Conservation (phyloP, 2,329 filamentous ascomycete species). For the Periconia sp. region DNA sequence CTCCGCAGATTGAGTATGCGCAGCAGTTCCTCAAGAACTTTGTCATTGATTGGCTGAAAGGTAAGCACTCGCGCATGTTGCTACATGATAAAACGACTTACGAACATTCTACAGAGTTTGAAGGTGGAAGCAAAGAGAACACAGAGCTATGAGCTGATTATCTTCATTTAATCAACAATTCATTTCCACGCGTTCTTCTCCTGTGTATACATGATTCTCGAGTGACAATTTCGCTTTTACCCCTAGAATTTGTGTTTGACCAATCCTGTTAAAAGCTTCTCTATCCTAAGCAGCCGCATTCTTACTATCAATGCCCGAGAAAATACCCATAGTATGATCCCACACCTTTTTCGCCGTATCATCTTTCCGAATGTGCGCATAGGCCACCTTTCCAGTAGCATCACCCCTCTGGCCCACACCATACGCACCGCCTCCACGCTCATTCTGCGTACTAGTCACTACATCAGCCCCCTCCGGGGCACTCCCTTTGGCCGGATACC, state of each 20-base stretch:
- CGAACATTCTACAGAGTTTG: not conserved
- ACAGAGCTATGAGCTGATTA: not conserved
- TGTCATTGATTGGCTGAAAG: constrained; percentile 67
- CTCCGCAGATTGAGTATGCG: constrained; percentile 58
- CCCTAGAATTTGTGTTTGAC: not conserved
- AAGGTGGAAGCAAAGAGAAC: not conserved
- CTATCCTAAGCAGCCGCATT: not conserved
- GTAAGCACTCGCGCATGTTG: constrained; percentile 7
- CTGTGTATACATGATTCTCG: not conserved
- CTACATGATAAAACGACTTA: not conserved
- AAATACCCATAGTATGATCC: not conserved
- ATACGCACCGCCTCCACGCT: constrained; percentile 4
- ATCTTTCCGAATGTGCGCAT: constrained; percentile 5
- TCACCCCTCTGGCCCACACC: constrained; percentile 16
- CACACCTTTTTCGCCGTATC: constrained; percentile 1
- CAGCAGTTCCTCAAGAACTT: constrained; percentile 63
- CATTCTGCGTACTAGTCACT: constrained; percentile 6
- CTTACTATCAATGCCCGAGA: constrained; percentile 1
- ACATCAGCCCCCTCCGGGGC: not conserved
- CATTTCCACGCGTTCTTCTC: too few relatives aligned
- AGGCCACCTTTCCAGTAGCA: constrained; percentile 19
- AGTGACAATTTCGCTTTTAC: not conserved
- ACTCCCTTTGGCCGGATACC: constrained; percentile 17
- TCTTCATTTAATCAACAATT: too few relatives aligned
- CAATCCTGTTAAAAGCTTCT: too few relatives aligned